Conservation (phyloP, 306 rosid genomes). For the Urtica urens region DNA sequence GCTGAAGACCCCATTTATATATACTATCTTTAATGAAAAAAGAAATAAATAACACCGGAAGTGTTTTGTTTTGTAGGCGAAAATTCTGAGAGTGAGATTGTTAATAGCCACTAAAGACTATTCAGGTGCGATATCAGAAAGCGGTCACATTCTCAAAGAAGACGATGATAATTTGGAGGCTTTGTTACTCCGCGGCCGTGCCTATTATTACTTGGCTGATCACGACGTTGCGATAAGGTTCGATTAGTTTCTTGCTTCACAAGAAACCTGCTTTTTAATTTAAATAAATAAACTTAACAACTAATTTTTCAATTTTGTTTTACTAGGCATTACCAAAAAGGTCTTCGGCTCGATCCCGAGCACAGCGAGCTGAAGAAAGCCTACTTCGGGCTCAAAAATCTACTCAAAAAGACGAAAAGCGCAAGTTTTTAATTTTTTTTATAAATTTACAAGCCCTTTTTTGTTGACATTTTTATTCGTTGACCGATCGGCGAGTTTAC, state of each 20-base stretch:
- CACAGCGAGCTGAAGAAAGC: not conserved
- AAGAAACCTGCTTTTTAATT: not conserved
- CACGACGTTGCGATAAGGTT: constrained; percentile 92
- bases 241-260: too few species aligned
- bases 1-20: too few species aligned
- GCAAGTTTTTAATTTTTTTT: too few species aligned
- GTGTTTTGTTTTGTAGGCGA: constrained; percentile 58
- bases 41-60: constrained; percentile 24
- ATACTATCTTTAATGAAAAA: too few species aligned
- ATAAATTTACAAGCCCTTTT: not conserved
- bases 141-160: constrained; percentile 76
- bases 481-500: constrained; percentile 8
- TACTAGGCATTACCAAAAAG: too few species aligned
- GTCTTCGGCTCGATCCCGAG: too few species aligned
- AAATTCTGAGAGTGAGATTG: constrained; percentile 59
- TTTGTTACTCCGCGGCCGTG: constrained; percentile 79
- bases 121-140: constrained; percentile 64
- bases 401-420: too few species aligned
- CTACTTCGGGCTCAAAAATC: not conserved
- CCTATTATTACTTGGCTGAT: constrained; percentile 92
- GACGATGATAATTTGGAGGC: constrained; percentile 82
- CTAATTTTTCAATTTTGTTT: too few species aligned
- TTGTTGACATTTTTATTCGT: not conserved
- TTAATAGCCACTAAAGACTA: constrained; percentile 66
- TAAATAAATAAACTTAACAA: too few species aligned